These are phyloP conservation scores for Citrullus mucosospermus DNA, from an alignment of 306 rosid genomes.

Conservation along the genomic window DNA sequence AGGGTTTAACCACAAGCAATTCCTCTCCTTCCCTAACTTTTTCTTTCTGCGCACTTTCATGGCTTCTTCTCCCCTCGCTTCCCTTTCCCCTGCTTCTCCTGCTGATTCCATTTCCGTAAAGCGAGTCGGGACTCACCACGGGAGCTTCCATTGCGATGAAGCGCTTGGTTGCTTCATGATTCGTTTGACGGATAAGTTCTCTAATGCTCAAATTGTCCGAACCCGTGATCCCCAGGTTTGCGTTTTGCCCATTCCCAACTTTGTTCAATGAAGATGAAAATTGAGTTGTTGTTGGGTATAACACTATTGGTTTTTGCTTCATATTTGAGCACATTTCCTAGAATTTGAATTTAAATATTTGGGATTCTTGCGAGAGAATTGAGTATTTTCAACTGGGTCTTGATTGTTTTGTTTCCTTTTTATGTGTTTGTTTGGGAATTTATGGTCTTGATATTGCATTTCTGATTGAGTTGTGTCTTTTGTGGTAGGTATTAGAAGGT, in stretches of 20 bases:
- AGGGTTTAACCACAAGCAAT: slow-evolving; percentile 10
- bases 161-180: slow-evolving; percentile 99
- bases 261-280: background rate
- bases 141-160: slow-evolving; percentile 96
- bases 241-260: background rate
- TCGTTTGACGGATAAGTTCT: slow-evolving; percentile 66
- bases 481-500: slow-evolving; percentile 59
- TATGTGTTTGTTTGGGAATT: background rate
- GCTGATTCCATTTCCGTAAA: slow-evolving; percentile 19
- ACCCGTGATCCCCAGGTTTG: slow-evolving; percentile 70
- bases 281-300: background rate
- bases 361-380: background rate
- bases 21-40: slow-evolving; percentile 4
- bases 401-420: background rate
- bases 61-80: slow-evolving; percentile 14
- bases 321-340: background rate
- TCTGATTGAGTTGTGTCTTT: slow-evolving; percentile 1
- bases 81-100: slow-evolving; percentile 26
- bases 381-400: background rate
- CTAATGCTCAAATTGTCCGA: slow-evolving; percentile 69
- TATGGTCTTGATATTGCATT: background rate
- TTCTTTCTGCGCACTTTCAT: slow-evolving; percentile 11
- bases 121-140: slow-evolving; percentile 95
- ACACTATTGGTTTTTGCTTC: background rate
- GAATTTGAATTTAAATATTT: background rate